Base-by-base conservation (phyloP, 768 basidiomycete species). In the Cyathus striatus region DNA sequence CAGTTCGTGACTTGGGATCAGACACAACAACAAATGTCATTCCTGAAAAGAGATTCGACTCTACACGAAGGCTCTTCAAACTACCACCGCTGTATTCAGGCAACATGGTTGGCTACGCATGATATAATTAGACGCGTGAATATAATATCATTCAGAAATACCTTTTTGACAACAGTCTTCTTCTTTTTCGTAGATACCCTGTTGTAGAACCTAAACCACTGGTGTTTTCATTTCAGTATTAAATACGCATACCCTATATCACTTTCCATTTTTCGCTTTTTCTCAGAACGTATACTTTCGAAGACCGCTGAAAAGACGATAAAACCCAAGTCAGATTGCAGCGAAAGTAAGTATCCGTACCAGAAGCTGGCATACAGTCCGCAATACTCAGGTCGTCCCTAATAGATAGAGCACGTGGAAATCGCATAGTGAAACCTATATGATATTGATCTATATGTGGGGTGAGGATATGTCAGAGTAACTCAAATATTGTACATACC, bases 361-460 rank as follows among this genome's bases (percentile, higher is more conserved):
- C 79, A 36, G 79, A 72, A 1, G 81, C 81, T 7, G 78, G 70
- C 76, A 85, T 75, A 58, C 87, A 90, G 53, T 91, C 89, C 1
- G 75, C 76, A 32, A 80, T 66, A 24, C 59, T 74, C 16, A 90
- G 70, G 53, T 96, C 92, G 39, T 89, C 87, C 18, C 90, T 78
- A 46, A 94, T 90, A 2, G 63, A 57, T 36, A 90, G 53, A 13
- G 89, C 91, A 44, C 94, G 78, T 35, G 96, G 95, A 57, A 99
- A 99, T 17, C 96, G 83, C 81, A 99, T 86, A 0, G 95, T 98
- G 48, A 84, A 79, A 3, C 84, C 86, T 49, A 92, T 60, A 41
- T 86, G 86, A 53, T 90, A 97, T 51, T 82, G 83, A 50, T 91
- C 93, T 82, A 32, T 3, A 24, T 18, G 44, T 59, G 30, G n/a